Base-by-base conservation (phyloP, 345 rosid genomes). In the Brassica cretica region DNA sequence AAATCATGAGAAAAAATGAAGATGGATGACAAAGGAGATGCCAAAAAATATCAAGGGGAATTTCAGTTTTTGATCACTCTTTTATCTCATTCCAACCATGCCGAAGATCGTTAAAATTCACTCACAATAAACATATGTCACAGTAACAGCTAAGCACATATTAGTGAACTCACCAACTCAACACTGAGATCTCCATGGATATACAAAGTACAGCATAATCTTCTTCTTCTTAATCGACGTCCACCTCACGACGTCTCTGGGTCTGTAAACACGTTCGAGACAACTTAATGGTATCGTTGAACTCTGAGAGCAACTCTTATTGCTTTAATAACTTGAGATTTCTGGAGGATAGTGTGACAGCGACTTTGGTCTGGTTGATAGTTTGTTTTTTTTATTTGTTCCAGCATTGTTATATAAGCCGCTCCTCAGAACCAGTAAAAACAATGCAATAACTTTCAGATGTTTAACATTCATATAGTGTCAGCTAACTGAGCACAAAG, bases 371-470 rank as follows among this genome's bases (percentile, higher is more conserved):
- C 77, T 94, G 97, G 73, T 89, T 94, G 32, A 85, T 70, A 64
- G 97, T 91, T 81, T 94, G 95, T 21, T 78, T 87, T 94, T 87
- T 94, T 94, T 59, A 94, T 88, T 81, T 94, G 98, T 79, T 94
- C 97, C 81, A 94, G 87, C 71, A 94, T 76, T 16, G 97, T 72
- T 21, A 21, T 74, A 92, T 94, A 65, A 94, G 97, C 82, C 86
- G 84, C 84, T 92, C 97, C 81, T 94, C 98, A 24, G 93, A 68
- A 94, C 98, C 98, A 92, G 65, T 46, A 53, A 21, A 59, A 2
- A 44, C 64, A 64, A 74, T 46, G 16, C n/a, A 8, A 30, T 0
- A 55, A 44, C 39, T 78, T 66, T 65, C 29, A 18, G 72, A 71
- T 71, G 67, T 10, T 30, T 21, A 49, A 66, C 19, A 39, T 6